These are phyloP conservation scores for Aspergillus brasiliensis DNA, from an alignment of 2,329 filamentous ascomycete species.

Conservation along the genomic window DNA sequence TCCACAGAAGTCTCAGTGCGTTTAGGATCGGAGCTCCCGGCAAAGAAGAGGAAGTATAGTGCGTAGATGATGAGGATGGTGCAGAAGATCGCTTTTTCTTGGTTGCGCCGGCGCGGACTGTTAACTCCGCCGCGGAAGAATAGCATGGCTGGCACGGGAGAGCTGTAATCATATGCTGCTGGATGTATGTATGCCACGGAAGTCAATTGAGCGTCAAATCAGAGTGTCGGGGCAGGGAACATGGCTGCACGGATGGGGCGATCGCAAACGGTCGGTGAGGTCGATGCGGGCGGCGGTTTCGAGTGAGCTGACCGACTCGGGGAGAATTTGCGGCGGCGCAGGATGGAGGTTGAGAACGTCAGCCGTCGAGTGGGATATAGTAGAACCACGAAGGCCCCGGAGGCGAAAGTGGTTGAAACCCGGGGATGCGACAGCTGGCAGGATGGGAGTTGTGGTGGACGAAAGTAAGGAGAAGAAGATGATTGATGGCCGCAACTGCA, in stretches of 20 bases:
- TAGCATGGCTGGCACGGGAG: conserved; percentile 28
- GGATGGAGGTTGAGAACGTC: not conserved
- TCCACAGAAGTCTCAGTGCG: conserved; percentile 13
- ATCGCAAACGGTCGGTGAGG: conserved; percentile 5
- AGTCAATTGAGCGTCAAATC: not conserved
- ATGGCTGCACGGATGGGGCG: conserved; percentile 8
- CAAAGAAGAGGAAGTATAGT: conserved; percentile 38
- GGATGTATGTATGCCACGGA: not conserved
- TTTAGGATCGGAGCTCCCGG: conserved; percentile 18
- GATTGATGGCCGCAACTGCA: not conserved
- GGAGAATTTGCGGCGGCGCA: not conserved
- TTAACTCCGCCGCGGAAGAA: conserved; percentile 37
- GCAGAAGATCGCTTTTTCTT: conserved; percentile 36
- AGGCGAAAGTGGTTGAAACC: not conserved
- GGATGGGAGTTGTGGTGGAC: not conserved
- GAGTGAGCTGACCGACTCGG: not conserved
- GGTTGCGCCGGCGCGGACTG: conserved; percentile 37
- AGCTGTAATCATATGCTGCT: not conserved
- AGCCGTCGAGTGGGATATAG: not conserved
- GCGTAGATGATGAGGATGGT: conserved; percentile 37
- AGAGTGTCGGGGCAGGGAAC: conserved; percentile 2
- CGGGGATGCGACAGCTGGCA: conserved; percentile 1
- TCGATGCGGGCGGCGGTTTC: not conserved
- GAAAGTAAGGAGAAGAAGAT: not conserved
- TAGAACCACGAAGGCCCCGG: not conserved